Evolutionary conservation across 2,329 filamentous ascomycete species (phyloP).

Genomic region (Phaeosphaeriaceae sp.): DNA sequence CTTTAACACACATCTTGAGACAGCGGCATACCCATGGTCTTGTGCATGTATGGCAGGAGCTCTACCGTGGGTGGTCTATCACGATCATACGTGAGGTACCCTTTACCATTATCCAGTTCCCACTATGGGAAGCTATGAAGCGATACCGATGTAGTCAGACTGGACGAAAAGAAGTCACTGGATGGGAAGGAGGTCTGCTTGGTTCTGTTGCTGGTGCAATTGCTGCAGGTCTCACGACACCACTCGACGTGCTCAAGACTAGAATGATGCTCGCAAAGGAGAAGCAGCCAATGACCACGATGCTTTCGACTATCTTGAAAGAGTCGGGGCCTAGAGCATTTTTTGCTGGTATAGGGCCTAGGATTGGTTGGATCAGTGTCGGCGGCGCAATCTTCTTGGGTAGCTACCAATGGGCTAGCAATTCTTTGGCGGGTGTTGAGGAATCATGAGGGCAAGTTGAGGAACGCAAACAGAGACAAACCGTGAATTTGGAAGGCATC

Average conservation of each 20-base stretch:
- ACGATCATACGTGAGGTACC: slow-evolving; percentile 96
- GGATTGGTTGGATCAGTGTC: slow-evolving; percentile 92
- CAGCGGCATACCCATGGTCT: slow-evolving; percentile 51
- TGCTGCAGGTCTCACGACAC: slow-evolving; percentile 88
- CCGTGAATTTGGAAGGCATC: background rate
- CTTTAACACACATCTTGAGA: slow-evolving; percentile 71
- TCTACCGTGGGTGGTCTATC: slow-evolving; percentile 91
- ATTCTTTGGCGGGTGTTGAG: slow-evolving; percentile 65
- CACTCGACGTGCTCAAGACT: slow-evolving; percentile 95
- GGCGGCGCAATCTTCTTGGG: slow-evolving; percentile 95
- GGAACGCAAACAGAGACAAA: background rate
- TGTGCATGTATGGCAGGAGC: slow-evolving; percentile 73
- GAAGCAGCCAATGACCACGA: slow-evolving; percentile 63
- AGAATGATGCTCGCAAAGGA: slow-evolving; percentile 87
- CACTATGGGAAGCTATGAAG: slow-evolving; percentile 95
- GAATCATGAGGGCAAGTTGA: slow-evolving; percentile 10
- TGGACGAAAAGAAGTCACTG: slow-evolving; percentile 64
- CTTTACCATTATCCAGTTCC: slow-evolving; percentile 97
- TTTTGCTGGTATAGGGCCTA: slow-evolving; percentile 78
- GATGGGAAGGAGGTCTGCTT: slow-evolving; percentile 81
- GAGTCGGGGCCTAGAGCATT: slow-evolving; percentile 72
- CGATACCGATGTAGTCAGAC: slow-evolving; percentile 62
- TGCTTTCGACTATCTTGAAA: slow-evolving; percentile 70
- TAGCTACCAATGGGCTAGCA: slow-evolving; percentile 88
- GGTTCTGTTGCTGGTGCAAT: slow-evolving; percentile 84